Percentiles rank a stretch among this genome's conserved stretches.
These are phyloP conservation scores for Phytophthora syringae DNA, from an alignment of 352 stramenopile genomes.

Conservation along the genomic window DNA sequence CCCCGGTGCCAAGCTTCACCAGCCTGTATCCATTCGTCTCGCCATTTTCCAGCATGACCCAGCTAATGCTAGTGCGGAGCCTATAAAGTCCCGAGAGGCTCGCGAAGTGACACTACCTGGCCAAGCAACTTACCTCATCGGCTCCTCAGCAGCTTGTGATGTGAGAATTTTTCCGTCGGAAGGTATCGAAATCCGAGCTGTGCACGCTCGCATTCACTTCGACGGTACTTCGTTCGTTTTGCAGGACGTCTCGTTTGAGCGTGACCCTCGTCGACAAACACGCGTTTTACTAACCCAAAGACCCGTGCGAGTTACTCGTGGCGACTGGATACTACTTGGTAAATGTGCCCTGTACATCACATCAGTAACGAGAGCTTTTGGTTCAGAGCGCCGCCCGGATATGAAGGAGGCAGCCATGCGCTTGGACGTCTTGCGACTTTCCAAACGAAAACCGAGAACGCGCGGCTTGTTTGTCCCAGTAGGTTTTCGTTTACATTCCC, in stretches of 20 bases:
- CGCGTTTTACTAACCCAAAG: conserved; percentile 51
- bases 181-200: conserved; percentile 44
- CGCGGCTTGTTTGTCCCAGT: conserved; percentile 60
- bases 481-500: conserved; percentile 52
- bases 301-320: conserved; percentile 57
- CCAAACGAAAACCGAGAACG: conserved; percentile 62
- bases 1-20: neutral
- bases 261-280: conserved; percentile 57
- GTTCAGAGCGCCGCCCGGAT: conserved; percentile 61
- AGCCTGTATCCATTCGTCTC: conserved; percentile 20
- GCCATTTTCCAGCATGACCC: conserved; percentile 35
- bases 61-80: conserved; percentile 11
- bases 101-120: conserved; percentile 26
- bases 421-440: conserved; percentile 66
- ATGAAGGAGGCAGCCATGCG: conserved; percentile 71
- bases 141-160: conserved; percentile 61
- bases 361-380: conserved; percentile 55
- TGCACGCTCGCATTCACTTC: conserved; percentile 71
- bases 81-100: conserved; percentile 9
- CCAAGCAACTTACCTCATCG: conserved; percentile 58
- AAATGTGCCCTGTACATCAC: conserved; percentile 60
- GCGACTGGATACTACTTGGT: conserved; percentile 67
- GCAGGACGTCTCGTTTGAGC: conserved; percentile 76
- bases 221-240: conserved; percentile 73
- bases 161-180: conserved; percentile 51